These are phyloP conservation scores for Penicillium arizonense DNA, from an alignment of 495 filamentous ascomycete species.

Conservation along the genomic window DNA sequence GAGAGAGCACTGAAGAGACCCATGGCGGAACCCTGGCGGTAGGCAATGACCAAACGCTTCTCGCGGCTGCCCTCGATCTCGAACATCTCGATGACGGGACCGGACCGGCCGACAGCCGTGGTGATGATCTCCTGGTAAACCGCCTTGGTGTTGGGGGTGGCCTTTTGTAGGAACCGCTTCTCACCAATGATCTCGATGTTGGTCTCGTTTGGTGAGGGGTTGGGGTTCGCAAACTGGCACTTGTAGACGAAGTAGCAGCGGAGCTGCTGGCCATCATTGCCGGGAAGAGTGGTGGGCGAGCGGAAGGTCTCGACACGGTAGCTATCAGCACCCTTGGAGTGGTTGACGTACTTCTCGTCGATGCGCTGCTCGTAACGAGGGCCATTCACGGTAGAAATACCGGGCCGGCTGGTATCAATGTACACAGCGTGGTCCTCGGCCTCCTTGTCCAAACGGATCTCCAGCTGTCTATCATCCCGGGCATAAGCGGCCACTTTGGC, in stretches of 20 bases:
- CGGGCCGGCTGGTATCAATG: constrained; percentile 93
- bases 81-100: constrained; percentile 96
- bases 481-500: constrained; percentile 95
- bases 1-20: constrained; percentile 94
- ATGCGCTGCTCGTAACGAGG: constrained; percentile 91
- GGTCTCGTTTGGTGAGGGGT: constrained; percentile 70
- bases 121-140: constrained; percentile 93
- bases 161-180: constrained; percentile 91
- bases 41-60: constrained; percentile 91
- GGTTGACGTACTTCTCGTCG: constrained; percentile 90
- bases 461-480: constrained; percentile 87
- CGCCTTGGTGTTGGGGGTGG: constrained; percentile 89
- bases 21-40: constrained; percentile 86
- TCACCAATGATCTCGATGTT: constrained; percentile 89
- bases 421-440: constrained; percentile 94
- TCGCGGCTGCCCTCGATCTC: constrained; percentile 89
- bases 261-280: constrained; percentile 72
- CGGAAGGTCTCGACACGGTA: constrained; percentile 98
- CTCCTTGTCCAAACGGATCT: constrained; percentile 95
- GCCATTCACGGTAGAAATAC: constrained; percentile 68
- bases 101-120: constrained; percentile 75
- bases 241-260: constrained; percentile 99
- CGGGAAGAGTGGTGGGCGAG: constrained; percentile 69
- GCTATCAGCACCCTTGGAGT: constrained; percentile 58
- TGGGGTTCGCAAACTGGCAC: constrained; percentile 81